Conservation (phyloP, 345 rosid genomes). For the Gossypium stocksii region DNA sequence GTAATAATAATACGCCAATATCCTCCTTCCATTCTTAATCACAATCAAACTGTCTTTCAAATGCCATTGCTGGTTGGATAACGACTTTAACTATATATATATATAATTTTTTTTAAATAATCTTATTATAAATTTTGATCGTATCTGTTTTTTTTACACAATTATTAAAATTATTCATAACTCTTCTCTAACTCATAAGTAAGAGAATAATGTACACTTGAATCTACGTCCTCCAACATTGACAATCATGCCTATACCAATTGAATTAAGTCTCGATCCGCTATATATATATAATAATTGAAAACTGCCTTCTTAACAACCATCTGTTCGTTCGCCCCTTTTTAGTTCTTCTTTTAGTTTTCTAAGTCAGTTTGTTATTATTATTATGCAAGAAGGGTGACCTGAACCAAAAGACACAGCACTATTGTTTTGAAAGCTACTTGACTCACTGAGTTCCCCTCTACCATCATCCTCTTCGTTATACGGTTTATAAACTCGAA, state of each 20-base stretch:
- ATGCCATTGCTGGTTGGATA: conserved; percentile 32
- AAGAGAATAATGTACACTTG: too few relatives aligned
- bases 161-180: accelerated
- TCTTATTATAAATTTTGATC: accelerated
- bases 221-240: too few relatives aligned
- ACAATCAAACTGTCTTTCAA: not conserved
- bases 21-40: not conserved
- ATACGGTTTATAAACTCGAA: not conserved
- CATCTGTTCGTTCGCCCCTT: not conserved
- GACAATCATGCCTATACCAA: accelerated
- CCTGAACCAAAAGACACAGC: not conserved
- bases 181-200: accelerated
- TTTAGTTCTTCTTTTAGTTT: not conserved
- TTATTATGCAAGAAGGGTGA: conserved; percentile 4
- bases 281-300: not conserved
- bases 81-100: conserved; percentile 37
- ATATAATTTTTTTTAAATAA: too few relatives aligned
- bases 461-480: not conserved
- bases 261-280: too few relatives aligned
- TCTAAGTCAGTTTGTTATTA: not conserved
- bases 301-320: conserved; percentile 30
- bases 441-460: not conserved
- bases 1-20: not conserved
- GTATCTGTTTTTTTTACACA: too few relatives aligned
- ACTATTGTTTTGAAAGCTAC: not conserved